Evolutionary conservation across 1,139 yeast species (phyloP).

Genomic region (Lodderomyces margitis): DNA sequence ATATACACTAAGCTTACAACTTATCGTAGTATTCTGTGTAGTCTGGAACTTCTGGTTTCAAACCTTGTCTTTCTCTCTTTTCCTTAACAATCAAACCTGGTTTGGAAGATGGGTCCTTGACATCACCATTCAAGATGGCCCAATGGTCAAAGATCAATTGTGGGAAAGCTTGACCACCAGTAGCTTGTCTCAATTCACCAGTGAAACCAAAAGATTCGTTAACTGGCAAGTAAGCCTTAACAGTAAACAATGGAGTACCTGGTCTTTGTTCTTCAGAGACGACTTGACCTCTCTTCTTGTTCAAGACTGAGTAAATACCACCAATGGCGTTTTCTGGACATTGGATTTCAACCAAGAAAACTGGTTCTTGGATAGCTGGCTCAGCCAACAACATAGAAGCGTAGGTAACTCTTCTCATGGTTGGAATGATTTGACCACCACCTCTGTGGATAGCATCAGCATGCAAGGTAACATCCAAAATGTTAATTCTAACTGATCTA

Average conservation of each 20-base stretch:
- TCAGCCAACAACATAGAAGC: conserved; percentile 98
- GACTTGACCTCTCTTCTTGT: conserved; percentile 99
- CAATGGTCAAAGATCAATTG: conserved; percentile 99
- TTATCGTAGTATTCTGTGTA: conserved; percentile 99
- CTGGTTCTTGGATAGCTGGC: conserved; percentile 99
- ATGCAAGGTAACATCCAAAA: conserved; percentile 98
- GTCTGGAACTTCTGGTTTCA: conserved; percentile 97
- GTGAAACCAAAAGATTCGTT: conserved; percentile 99
- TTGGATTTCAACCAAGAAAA: conserved; percentile 98
- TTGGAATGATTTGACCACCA: conserved; percentile 99
- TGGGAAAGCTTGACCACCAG: conserved; percentile 99
- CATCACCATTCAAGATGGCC: conserved; percentile 89
- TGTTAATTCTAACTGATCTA: conserved; percentile 97
- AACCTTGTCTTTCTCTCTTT: conserved; percentile 96
- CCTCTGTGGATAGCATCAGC: conserved; percentile 99
- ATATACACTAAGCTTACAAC: conserved; percentile 55
- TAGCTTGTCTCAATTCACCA: conserved; percentile 98
- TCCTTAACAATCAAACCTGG: conserved; percentile 90
- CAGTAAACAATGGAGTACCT: conserved; percentile 99
- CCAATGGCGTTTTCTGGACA: conserved; percentile 99
- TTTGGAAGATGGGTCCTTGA: conserved; percentile 87
- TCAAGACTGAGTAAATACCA: conserved; percentile 99
- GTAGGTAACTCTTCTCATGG: conserved; percentile 99
- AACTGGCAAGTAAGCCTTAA: conserved; percentile 99
- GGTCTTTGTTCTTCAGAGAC: conserved; percentile 99